A percentile compares a stretch with the other conserved stretches of the same genome.
phyloP scores from a whole-genome alignment of 495 filamentous ascomycete species.

The Podospora sp. region DNA sequence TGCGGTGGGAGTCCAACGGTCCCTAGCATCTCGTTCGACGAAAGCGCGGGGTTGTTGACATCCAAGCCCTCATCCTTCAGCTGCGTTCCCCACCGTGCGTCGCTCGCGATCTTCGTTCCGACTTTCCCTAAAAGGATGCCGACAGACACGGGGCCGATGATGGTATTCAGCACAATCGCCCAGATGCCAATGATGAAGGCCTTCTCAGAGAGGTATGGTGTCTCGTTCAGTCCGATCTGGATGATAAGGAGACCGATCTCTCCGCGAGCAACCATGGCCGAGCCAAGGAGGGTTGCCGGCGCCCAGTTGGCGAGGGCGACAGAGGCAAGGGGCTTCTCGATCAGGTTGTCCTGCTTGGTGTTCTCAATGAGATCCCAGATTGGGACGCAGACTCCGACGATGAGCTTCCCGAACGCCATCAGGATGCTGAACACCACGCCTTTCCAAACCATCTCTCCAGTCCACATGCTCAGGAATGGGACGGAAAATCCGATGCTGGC shows the following conservation, averaged over 20 bases:
- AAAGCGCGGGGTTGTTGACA: not conserved
- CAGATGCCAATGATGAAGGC: constrained; percentile 69
- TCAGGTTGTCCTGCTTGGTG: not conserved
- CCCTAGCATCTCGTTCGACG: not conserved
- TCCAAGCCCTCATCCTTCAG: not conserved
- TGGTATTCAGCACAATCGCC: constrained; percentile 75
- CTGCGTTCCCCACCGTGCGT: constrained; percentile 32
- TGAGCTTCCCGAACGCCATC: constrained; percentile 67
- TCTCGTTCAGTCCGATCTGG: constrained; percentile 56
- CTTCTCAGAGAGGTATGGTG: constrained; percentile 29
- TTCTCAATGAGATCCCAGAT: constrained; percentile 32
- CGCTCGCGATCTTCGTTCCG: constrained; percentile 26
- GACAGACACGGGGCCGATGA: constrained; percentile 70
- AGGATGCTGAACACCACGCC: constrained; percentile 71
- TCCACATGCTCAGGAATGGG: constrained; percentile 71
- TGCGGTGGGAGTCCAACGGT: not conserved
- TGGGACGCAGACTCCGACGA: constrained; percentile 65
- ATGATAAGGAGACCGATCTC: constrained; percentile 82
- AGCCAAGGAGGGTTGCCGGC: constrained; percentile 30
- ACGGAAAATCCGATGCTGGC: constrained; percentile 81
- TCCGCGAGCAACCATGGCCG: constrained; percentile 72
- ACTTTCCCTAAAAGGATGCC: constrained; percentile 58
- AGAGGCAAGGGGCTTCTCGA: not conserved
- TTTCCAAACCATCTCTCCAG: constrained; percentile 64
- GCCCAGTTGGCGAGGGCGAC: constrained; percentile 42